phyloP scores from a whole-genome alignment of 2,329 filamentous ascomycete species.

The Trichoderma polysporum region DNA sequence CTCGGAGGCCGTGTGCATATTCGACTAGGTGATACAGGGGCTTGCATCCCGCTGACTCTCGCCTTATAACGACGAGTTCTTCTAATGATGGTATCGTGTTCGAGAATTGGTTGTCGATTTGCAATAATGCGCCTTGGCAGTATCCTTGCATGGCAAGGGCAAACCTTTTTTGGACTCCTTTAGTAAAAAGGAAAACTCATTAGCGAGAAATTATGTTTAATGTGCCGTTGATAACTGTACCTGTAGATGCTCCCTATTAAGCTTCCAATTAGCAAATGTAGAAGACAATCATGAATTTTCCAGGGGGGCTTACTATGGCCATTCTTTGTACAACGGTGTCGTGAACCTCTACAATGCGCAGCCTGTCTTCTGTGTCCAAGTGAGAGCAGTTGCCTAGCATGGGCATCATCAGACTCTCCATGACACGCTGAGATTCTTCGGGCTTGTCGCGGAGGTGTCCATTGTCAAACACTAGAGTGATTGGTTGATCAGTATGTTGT shows the following conservation, averaged over 20 bases:
- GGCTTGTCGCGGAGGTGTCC: constrained; percentile 23
- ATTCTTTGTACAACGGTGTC: constrained; percentile 23
- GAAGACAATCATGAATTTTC: neutral
- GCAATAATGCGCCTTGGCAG: constrained; percentile 23
- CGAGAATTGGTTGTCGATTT: constrained; percentile 21
- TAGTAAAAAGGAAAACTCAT: neutral
- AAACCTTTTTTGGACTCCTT: constrained; percentile 26
- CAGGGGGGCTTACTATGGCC: constrained; percentile 9
- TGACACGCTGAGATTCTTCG: constrained; percentile 20
- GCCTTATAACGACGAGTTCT: constrained; percentile 25
- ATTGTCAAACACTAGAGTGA: constrained; percentile 27
- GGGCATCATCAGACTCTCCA: constrained; percentile 25
- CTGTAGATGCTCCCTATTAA: neutral
- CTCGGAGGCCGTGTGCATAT: constrained; percentile 24
- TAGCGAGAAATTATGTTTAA: neutral
- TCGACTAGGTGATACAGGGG: constrained; percentile 29
- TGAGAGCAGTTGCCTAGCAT: neutral
- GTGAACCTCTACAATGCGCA: constrained; percentile 24
- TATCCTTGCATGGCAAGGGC: constrained; percentile 25
- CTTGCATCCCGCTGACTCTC: constrained; percentile 23
- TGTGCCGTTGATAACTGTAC: neutral
- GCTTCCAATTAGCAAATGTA: neutral
- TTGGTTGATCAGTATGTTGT: neutral
- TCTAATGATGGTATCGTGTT: constrained; percentile 23
- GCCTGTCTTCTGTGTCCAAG: neutral